phyloP scores from a whole-genome alignment of 495 filamentous ascomycete genomes.

The Delitschia confertaspora region DNA sequence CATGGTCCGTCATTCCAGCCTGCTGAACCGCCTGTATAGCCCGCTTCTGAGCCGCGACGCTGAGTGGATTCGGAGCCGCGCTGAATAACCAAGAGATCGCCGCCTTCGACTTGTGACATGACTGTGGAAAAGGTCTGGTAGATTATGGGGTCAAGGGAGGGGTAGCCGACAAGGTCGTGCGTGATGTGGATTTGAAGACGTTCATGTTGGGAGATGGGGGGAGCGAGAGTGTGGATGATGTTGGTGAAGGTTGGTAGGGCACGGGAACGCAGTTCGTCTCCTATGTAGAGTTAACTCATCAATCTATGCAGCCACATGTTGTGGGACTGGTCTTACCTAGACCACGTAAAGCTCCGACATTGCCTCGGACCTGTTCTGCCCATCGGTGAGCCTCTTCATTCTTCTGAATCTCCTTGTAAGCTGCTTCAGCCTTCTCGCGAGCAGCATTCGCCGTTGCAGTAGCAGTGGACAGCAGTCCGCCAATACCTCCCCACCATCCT shows the following conservation, averaged over 20 bases:
- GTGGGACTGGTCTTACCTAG: constrained; percentile 51
- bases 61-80: constrained; percentile 76
- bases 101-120: constrained; percentile 97
- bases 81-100: constrained; percentile 93
- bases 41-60: constrained; percentile 51
- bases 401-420: constrained; percentile 88
- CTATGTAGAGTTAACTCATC: constrained; percentile 43
- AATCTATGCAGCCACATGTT: constrained; percentile 1
- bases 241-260: constrained; percentile 92
- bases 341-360: constrained; percentile 71
- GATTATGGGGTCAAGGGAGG: constrained; percentile 86
- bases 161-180: constrained; percentile 89
- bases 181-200: constrained; percentile 96
- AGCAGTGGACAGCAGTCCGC: constrained; percentile 54
- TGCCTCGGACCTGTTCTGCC: constrained; percentile 89
- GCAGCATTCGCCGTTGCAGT: constrained; percentile 58
- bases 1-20: constrained; percentile 91
- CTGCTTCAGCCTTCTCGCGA: constrained; percentile 87
- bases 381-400: constrained; percentile 95
- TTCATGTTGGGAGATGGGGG: constrained; percentile 95
- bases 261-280: constrained; percentile 78
- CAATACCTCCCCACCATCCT: constrained; percentile 97
- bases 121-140: constrained; percentile 90
- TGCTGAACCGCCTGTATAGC: constrained; percentile 41
- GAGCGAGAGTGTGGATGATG: constrained; percentile 87